Evolutionary conservation across 192 early-diverging fungal species (phyloP), one percentile per base, ranked within the genome.

Genomic region (Coemansia sp.): DNA sequence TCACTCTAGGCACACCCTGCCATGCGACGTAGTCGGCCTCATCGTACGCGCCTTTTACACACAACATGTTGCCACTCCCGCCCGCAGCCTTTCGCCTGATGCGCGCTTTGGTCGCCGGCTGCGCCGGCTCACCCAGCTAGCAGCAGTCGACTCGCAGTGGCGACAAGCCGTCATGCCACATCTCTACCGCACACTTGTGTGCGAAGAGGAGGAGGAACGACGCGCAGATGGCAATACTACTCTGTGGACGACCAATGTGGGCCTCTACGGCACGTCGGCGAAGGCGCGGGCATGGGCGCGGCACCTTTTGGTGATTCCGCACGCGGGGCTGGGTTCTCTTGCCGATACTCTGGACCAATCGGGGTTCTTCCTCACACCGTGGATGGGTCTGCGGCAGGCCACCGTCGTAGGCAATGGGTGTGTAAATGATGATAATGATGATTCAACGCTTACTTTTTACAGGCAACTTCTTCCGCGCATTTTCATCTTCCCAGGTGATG

Each of bases 181-280:
- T 2, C 67, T 66, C 1, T 70, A 75, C 21, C 29, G 29, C 6
- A 29, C 68, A 0, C 37, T 75, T 19, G 63, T 70, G 0, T 75
- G 68, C 24, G 68, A 75, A 33, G 63, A 59, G 62, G 44, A 44
- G 34, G 17, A 6, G 17, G 9, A 40, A 27, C 24, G 24, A 27
- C 24, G 24, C 24, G 24, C 24, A 27, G 24, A 27, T 27, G 24
- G 24, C 24, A 27, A 0, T 27, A 27, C 24, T 27, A 27, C 24
- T 27, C 24, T 1, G 53, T 70, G 73, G 73, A 24, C 35, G n/a
- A 75, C 63, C 3, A 75, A 75, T 21, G 0, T 66, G 24, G 8
- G 8, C 1, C 50, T 64, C 16, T 60, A 19, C 16, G 19, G 6
- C 10, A 19, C 19, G 8, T n/a, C 11, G 33, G 56, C 19, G 39